These are phyloP conservation scores for Lyophyllum atratum DNA, from an alignment of 768 basidiomycete species.

Conservation along the genomic window DNA sequence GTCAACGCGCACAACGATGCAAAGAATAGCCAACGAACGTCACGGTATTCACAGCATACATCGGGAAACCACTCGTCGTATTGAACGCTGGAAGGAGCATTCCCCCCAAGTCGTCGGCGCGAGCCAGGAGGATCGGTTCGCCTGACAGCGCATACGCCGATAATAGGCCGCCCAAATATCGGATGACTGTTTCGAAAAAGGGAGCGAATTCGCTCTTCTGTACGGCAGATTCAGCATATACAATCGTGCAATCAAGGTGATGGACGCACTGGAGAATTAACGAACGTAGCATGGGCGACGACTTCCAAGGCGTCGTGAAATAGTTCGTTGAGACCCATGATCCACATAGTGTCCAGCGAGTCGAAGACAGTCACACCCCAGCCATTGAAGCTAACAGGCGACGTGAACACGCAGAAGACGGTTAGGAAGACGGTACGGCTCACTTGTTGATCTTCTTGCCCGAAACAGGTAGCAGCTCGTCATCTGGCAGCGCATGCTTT, in stretches of 20 bases:
- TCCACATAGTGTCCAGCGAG: conserved; percentile 78
- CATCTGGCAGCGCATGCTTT: conserved; percentile 50
- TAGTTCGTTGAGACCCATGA: conserved; percentile 73
- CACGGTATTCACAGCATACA: conserved; percentile 64
- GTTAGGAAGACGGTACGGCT: conserved; percentile 18
- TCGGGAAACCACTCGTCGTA: conserved; percentile 69
- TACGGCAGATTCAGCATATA: conserved; percentile 9
- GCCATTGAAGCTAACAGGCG: conserved; percentile 59
- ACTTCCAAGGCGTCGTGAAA: conserved; percentile 61
- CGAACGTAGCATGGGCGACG: conserved; percentile 50
- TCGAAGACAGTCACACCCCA: conserved; percentile 79
- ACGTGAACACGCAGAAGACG: background rate
- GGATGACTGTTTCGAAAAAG: conserved; percentile 82
- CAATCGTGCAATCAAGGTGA: background rate
- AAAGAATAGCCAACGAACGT: conserved; percentile 35
- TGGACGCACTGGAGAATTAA: conserved; percentile 32
- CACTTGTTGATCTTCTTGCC: conserved; percentile 57
- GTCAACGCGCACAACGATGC: background rate
- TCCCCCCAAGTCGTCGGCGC: conserved; percentile 74
- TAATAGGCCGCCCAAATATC: conserved; percentile 82
- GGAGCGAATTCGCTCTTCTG: conserved; percentile 37
- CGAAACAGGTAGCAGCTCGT: conserved; percentile 58
- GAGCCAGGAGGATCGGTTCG: conserved; percentile 59
- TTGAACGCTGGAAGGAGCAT: conserved; percentile 73
- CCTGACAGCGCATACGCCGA: conserved; percentile 77